Base-by-base conservation (phyloP, 495 filamentous ascomycete genomes). In the Lasiosphaeria miniovina region DNA sequence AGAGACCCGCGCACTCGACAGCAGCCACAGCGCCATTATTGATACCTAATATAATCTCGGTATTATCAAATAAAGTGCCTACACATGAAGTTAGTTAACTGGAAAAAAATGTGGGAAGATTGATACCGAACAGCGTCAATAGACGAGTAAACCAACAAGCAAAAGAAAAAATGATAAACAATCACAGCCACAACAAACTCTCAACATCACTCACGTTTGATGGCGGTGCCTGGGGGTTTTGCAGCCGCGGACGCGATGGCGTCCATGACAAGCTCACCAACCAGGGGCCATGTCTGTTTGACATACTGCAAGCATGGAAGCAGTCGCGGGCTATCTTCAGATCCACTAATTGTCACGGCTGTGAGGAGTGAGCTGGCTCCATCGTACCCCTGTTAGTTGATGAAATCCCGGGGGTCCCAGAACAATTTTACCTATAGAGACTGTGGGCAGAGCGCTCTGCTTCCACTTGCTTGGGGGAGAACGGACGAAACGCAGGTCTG, bases 341-440 rank as follows among this genome's bases (percentile, higher is more conserved):
- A 32, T 2, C 57, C 57, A 11, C 12, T 59, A 31, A 59, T 59
- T 8, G 57, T 52, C 4, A 59, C 4, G 3, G 35, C 33, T 3
- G 57, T 59, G n/a, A 45, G 4, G 57, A 59, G 33, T 9, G 57
- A 52, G 15, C 34, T 14, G 24, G 3, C 5, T n/a, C 49, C 48
- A 4, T 43, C 49, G 15, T 52, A 52, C 6, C 49, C 49, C 24
- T 59, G 57, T 46, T 59, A 6, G 15, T 52, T 10, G 49, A 45
- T 51, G 31, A 59, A 59, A 8, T 6, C 8, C 3, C 48, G 48
- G 6, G 57, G 57, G n/a, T 59, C 49, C 57, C 57, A 59, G 4
- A n/a, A 4, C 49, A 59, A 45, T 12, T 49, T 36, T 8, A 59
- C 4, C 14, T 8, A 31, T 24, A 36, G 15, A 11, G 43, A 7